Base-by-base conservation (phyloP, 805 yeast species). In the Jamesozyma hellenica region DNA sequence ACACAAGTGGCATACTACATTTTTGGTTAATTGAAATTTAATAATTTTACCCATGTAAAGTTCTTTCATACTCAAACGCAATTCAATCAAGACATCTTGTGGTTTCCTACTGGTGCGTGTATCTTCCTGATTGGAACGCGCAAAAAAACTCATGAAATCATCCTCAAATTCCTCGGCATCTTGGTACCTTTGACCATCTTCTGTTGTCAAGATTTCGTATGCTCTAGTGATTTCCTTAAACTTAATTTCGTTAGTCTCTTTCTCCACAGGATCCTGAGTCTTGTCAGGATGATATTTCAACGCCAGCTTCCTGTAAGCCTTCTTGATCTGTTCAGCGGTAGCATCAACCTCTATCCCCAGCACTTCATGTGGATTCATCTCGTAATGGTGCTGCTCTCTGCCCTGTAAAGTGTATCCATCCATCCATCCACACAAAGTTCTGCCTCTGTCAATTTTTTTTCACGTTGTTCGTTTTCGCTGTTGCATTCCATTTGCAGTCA, bases 241-340 rank as follows among this genome's bases (percentile, higher is more conserved):
- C 54, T 71, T 74, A 45, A 72, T 65, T 60, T 86, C 96, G 3
- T 94, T 82, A 15, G 66, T 74, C 13, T 69, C 79, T 43, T 92
- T 67, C 36, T 63, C 60, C 17, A 75, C 76, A 9, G 73, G 75
- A 47, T 77, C 84, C 0, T 75, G 57, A 1, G 76, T 87, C 56
- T 92, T 90, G 60, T 90, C 97, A 0, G 97, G 97, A 61, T 90
- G 97, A 51, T 79, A 75, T 43, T 68, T 66, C 30, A 90, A 68
- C 10, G 97, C 97, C 36, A 86, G 70, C 50, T 78, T 82, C 48
- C 94, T 72, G 61, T 85, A 90, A 0, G 96, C 94, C 58, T 74
- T 78, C 51, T 80, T 80, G 56, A 90, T 84, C 46, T 88, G 96
- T 1, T 63, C 64, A 26, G 74, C 61, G 1, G 85, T 63, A 0